Evolutionary conservation across 352 stramenopile genomes (phyloP), one percentile per base, ranked within the genome.

Genomic region (Phytophthora cryptogea): DNA sequence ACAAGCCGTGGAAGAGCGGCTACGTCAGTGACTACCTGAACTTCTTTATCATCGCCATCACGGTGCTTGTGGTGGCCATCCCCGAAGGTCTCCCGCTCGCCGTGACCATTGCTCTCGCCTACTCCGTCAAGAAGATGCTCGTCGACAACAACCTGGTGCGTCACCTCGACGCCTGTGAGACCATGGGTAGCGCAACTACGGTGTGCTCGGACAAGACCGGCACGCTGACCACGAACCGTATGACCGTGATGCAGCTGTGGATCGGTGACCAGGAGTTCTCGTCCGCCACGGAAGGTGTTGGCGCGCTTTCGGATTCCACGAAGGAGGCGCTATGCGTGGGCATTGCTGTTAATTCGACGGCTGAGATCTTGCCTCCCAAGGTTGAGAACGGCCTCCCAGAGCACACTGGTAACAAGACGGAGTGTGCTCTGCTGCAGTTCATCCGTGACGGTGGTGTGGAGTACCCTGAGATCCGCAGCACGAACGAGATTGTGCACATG

Each of bases 161-260:
- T 40, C 79, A 95, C 53, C 63, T 96, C 44, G 80, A 86, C 45
- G 82, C 82, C 2, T 93, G 83, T 72, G 88, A 96, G 55, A 98
- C 94, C 17, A 94, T 98, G 76, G 93, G 95, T 54, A 94, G 83
- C 49, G 90, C 95, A 0, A 98, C 97, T 7, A 92, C 97, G 1
- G 96, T 98, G 68, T 98, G 94, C 70, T 97, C 88, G 28, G 94
- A 93, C 69, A 96, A 92, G 76, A 96, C 86, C 5, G 97, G 97
- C 13, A 99, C 97, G 40, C 76, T 99, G 6, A 99, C 97, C 3
- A 98, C 92, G 51, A 99, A 98, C 65, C 79, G 90, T 16, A 99
- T 99, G 97, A 98, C 96, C 26, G 89, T 99, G 26, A 88, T 96
- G 65, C 61, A 90, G 48, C 65, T 76, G 43, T 94, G 82, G 76